Evolutionary conservation across 2,329 filamentous ascomycete species (phyloP).

Genomic region (Onygenales sp.): DNA sequence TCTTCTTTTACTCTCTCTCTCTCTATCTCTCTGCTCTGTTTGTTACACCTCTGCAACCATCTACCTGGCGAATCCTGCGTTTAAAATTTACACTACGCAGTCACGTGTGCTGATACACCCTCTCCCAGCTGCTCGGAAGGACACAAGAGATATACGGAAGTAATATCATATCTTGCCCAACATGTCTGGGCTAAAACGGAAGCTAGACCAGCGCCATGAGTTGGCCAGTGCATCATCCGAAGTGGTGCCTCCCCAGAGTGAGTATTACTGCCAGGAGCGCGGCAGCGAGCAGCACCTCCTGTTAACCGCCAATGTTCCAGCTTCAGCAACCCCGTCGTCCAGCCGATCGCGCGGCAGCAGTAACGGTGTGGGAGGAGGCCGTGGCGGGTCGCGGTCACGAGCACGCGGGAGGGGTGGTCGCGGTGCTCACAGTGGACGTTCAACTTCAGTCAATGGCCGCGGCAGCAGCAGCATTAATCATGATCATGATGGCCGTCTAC

Average conservation of each 20-base stretch:
- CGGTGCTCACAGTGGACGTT: background rate
- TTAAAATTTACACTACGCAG: background rate
- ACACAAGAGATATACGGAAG: background rate
- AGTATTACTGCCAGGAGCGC: constrained; percentile 2
- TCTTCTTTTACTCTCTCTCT: background rate
- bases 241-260: background rate
- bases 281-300: background rate
- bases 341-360: background rate
- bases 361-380: background rate
- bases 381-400: background rate
- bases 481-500: background rate
- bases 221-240: background rate
- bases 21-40: background rate
- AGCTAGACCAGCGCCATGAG: background rate
- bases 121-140: no score
- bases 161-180: background rate
- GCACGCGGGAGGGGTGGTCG: background rate
- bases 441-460: background rate
- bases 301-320: background rate
- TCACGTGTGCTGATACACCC: background rate
- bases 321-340: background rate
- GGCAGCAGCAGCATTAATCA: background rate
- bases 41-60: background rate
- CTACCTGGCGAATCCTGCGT: background rate
- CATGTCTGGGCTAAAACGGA: constrained; percentile 3